phyloP scores from a whole-genome alignment of 2,329 filamentous ascomycete species.

The Rhynchosporium graminicola region DNA sequence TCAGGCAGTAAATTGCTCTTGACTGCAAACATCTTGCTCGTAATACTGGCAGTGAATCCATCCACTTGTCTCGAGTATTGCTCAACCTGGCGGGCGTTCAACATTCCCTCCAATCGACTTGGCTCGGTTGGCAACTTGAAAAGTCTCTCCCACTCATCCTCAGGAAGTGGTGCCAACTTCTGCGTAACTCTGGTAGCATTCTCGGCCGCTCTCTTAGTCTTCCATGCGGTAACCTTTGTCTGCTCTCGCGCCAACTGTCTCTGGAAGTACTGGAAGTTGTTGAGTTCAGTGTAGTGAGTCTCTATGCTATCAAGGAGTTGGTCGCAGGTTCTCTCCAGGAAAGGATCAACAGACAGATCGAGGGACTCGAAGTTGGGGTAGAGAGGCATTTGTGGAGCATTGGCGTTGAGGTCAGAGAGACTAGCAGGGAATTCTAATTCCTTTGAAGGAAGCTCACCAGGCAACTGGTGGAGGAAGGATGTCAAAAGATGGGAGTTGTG shows the following conservation, averaged over 20 bases:
- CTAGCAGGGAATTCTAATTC: constrained; percentile 77
- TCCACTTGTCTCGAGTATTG: constrained; percentile 98
- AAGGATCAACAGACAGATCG: constrained; percentile 92
- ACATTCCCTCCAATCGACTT: constrained; percentile 86
- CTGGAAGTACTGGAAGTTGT: constrained; percentile 99
- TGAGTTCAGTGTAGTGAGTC: constrained; percentile 96
- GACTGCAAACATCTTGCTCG: constrained; percentile 97
- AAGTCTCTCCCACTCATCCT: constrained; percentile 97
- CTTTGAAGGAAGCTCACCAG: constrained; percentile 62
- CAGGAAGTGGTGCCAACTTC: constrained; percentile 85
- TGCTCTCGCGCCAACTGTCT: constrained; percentile 92
- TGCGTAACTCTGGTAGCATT: constrained; percentile 81
- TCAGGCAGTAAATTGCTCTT: constrained; percentile 66
- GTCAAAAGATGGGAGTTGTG: constrained; percentile 98
- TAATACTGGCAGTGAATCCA: constrained; percentile 88
- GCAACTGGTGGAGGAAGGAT: constrained; percentile 90
- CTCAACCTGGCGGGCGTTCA: constrained; percentile 94
- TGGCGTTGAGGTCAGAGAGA: constrained; percentile 72
- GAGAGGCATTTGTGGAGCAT: constrained; percentile 64
- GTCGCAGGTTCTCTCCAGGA: constrained; percentile 97
- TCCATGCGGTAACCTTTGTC: constrained; percentile 94
- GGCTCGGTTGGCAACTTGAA: constrained; percentile 98
- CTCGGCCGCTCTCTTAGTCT: constrained; percentile 94
- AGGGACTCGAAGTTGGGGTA: constrained; percentile 84
- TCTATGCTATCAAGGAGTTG: constrained; percentile 95